Base-by-base conservation (phyloP, 2,329 filamentous ascomycete genomes). In the Torrubiella hemipterigena region DNA sequence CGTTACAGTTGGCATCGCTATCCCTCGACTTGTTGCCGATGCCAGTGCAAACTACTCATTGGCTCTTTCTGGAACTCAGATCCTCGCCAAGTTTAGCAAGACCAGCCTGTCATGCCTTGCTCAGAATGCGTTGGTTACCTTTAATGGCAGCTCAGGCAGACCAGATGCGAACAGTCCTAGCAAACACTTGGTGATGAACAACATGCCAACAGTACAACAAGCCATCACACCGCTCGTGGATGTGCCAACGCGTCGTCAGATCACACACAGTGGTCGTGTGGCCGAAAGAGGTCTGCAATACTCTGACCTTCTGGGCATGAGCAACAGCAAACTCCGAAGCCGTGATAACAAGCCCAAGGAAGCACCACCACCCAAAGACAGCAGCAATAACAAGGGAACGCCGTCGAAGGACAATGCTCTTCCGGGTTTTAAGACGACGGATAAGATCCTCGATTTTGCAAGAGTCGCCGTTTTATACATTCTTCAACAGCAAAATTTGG, bases 41-140 rank as follows among this genome's bases (percentile, higher is more conserved):
- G 73, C 81, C 0, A 56, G 73, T 36, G 48, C 57, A 15, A 81
- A 83, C 42, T 96, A 83, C 55, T 77, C 76, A 4, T 71, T 98
- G 27, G 72, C 82, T 0, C 68, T 98, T 1, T 73, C 81, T 27
- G 66, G 72, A 4, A 72, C 72, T 1, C 67, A 67, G 7, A 71
- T 96, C 31, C 58, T 94, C 33, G 74, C 77, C 2, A 71, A 85
- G 29, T 83, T 96, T 53, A 89, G 81, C 46, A 58, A 67, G 6
- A 72, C 70, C 19, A 80, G 80, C 40, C 62, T 94, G 12, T 86
- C 81, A 33, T 98, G 91, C 54, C 73, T 74, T 7, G 74, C 78
- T 0, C 81, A 95, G 51, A 96, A 96, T 46, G 79, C 85, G 0
- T 66, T 98, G 4, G 79, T 96, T 12, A 85, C 82, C 0, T 93